A percentile compares a stretch with the other conserved stretches of the same genome.
Evolutionary conservation across 345 rosid species (phyloP).

Genomic region (Iberis pinnata): DNA sequence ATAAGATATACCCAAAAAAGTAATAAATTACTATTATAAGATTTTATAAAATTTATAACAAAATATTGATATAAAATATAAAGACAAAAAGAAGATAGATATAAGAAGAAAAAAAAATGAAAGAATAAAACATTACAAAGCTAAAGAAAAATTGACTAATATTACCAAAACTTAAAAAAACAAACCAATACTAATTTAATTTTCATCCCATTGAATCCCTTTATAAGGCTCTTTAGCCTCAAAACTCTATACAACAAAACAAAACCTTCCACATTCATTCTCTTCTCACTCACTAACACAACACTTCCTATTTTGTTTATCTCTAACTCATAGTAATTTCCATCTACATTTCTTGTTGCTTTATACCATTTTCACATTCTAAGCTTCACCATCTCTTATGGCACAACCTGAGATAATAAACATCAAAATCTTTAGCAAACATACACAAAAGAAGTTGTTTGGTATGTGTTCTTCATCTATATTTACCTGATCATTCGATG

Average conservation of each 20-base stretch:
- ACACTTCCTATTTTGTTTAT: neutral
- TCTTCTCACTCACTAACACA: neutral
- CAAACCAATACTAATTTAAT: too few relatives aligned
- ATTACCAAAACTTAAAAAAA: too few relatives aligned
- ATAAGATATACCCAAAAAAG: too few relatives aligned
- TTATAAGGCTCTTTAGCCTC: neutral
- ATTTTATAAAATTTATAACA: too few relatives aligned
- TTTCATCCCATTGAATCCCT: too few relatives aligned
- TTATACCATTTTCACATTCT: conserved; percentile 3
- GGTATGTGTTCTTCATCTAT: neutral
- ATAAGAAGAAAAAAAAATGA: too few relatives aligned
- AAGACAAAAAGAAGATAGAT: too few relatives aligned
- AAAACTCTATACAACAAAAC: conserved; percentile 19
- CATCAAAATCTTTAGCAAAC: conserved; percentile 13
- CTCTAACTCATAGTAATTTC: conserved; percentile 20
- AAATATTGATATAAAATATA: too few relatives aligned
- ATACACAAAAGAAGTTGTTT: neutral
- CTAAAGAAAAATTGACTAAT: too few relatives aligned
- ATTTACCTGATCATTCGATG: conserved; percentile 31
- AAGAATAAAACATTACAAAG: too few relatives aligned
- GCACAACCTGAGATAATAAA: conserved; percentile 27
- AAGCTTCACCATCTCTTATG: conserved; percentile 19
- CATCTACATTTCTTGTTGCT: conserved; percentile 24
- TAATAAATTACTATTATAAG: too few relatives aligned
- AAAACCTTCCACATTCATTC: conserved; percentile 11